Percentiles rank a stretch among this genome's conserved stretches.
phyloP scores from a whole-genome alignment of 495 filamentous ascomycete genomes.

The Endocarpon pusillum region DNA sequence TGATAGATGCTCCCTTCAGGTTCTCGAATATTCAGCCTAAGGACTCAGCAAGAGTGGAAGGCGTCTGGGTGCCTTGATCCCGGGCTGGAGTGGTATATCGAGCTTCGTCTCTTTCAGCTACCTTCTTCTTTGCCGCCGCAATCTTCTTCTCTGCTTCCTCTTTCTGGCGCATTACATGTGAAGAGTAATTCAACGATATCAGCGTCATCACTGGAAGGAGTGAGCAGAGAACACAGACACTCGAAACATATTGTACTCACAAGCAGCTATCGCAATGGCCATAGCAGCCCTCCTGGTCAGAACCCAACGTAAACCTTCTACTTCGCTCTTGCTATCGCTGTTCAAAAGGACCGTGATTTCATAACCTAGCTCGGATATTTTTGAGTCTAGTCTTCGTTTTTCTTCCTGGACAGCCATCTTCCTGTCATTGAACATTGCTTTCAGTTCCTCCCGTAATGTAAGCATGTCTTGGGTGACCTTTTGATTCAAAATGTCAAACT shows the following conservation, averaged over 20 bases:
- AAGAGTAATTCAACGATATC: not conserved
- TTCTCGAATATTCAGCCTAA: too few relatives aligned
- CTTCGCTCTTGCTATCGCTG: conserved; percentile 74
- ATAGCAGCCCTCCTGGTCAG: conserved; percentile 71
- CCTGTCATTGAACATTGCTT: conserved; percentile 90
- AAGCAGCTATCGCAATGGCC: conserved; percentile 41
- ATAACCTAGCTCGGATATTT: conserved; percentile 86
- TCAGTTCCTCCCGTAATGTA: conserved; percentile 73
- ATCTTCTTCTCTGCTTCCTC: not conserved
- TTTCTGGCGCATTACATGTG: not conserved
- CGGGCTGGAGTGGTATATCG: not conserved
- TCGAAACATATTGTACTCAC: conserved; percentile 9
- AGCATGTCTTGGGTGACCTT: conserved; percentile 61
- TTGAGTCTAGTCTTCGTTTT: conserved; percentile 60
- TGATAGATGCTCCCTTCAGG: too few relatives aligned
- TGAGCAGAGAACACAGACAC: not conserved
- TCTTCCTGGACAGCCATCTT: conserved; percentile 81
- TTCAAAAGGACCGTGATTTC: conserved; percentile 78
- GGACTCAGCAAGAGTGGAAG: too few relatives aligned
- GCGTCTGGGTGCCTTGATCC: not conserved
- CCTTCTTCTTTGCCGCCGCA: conserved; percentile 1
- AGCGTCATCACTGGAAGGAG: conserved; percentile 1
- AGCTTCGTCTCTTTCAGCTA: too few relatives aligned
- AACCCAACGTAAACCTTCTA: conserved; percentile 82
- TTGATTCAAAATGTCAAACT: conserved; percentile 82